Conservation (phyloP, 495 filamentous ascomycete species). For the Annulohypoxylon moriforme region DNA sequence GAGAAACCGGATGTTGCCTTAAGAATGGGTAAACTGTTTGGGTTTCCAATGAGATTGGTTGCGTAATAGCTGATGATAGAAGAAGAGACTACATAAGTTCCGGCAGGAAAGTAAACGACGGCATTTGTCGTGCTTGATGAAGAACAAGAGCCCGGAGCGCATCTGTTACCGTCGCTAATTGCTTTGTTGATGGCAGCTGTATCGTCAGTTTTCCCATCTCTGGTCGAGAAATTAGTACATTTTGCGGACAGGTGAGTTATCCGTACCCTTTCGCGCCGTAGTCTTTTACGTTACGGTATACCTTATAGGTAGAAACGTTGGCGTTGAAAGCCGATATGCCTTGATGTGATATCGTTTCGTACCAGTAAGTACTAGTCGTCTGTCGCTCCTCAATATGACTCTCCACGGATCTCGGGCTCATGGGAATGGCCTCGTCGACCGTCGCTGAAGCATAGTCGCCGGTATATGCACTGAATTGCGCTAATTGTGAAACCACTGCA, state of each 20-base stretch:
- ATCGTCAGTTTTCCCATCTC: slow-evolving; percentile 82
- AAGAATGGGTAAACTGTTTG: slow-evolving; percentile 70
- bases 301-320: slow-evolving; percentile 54
- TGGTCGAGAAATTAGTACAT: slow-evolving; percentile 24
- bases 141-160: slow-evolving; percentile 76
- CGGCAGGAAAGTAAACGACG: slow-evolving; percentile 80
- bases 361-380: slow-evolving; percentile 52
- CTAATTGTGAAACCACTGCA: slow-evolving; percentile 38
- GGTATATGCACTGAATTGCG: slow-evolving; percentile 34
- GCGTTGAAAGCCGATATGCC: slow-evolving; percentile 59
- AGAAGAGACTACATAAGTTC: slow-evolving; percentile 75
- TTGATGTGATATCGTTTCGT: slow-evolving; percentile 59
- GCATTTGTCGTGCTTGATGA: slow-evolving; percentile 79
- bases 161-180: slow-evolving; percentile 78
- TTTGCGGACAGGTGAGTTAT: slow-evolving; percentile 15
- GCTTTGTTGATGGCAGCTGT: slow-evolving; percentile 84
- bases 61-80: slow-evolving; percentile 74
- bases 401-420: slow-evolving; percentile 2
- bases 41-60: slow-evolving; percentile 76
- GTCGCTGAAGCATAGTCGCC: slow-evolving; percentile 21
- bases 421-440: slow-evolving; percentile 8
- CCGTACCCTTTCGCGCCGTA: slow-evolving; percentile 62
- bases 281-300: slow-evolving; percentile 70
- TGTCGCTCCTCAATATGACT: slow-evolving; percentile 33
- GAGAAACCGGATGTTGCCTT: slow-evolving; percentile 71